Evolutionary conservation across 2,329 filamentous ascomycete genomes (phyloP), one percentile per base, ranked within the genome.

Genomic region (Lecanicillium sp.): DNA sequence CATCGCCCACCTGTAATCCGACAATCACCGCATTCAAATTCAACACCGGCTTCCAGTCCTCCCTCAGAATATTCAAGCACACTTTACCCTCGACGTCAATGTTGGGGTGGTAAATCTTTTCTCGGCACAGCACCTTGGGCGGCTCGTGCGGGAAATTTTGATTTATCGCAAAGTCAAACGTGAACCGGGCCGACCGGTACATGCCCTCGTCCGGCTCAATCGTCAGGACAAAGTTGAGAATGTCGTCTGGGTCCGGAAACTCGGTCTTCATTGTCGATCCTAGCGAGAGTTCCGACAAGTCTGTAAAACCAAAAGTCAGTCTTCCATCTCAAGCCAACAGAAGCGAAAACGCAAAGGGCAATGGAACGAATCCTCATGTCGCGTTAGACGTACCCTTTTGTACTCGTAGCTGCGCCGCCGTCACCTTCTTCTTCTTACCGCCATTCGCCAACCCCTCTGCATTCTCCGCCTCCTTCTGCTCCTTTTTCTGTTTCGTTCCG

Each of bases 61-160:
- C 92, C 45, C 92, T 74, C 55, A 98, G 65, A 54, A 98, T 98
- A 61, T 98, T 98, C 56, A 98, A 67, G 69, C 92, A 98, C 46
- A 98, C 89, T 59, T 98, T 98, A 51, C 92, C 92, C 60, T 97
- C 87, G 29, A 95, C 74, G 57, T 98, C 92, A 59, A 98, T 98
- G 64, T 98, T 98, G 5, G 92, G 92, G 60, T 98, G 92, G 68
- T 98, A 98, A 54, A 98, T 97, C 72, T 95, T 97, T 66, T 98
- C 87, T 51, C 81, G 84, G 68, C 92, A 97, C 57, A 86, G 92
- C 52, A 98, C 92, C 66, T 97, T 97, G 15, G 92, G 92, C 46
- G 92, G 89, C 60, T 97, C 89, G 66, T 97, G 92, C 1, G 92
- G 92, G 65, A 95, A 98, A 68, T 85, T 92, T 58, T 90, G 85